Evolutionary conservation across 1,284 basidiomycete species (phyloP), one percentile per base, ranked within the genome.

Genomic region (Cerioporus squamosus): DNA sequence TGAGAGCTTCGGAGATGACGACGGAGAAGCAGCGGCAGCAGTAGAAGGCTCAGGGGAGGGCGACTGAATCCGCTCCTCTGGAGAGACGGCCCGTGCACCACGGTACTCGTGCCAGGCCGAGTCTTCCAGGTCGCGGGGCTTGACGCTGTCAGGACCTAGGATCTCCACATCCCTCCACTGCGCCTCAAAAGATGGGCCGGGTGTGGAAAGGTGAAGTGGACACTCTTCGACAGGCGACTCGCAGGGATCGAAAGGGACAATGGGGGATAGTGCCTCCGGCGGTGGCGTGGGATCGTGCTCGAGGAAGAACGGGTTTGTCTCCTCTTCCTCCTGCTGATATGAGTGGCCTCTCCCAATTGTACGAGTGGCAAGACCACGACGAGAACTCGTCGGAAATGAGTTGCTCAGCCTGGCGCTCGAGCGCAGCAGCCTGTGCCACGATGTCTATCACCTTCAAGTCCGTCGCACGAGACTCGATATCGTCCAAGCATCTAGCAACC

Each of bases 401-500:
- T 24, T 64, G 57, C 22, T 59, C 62, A 43, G 57, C 59, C 52
- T 59, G 53, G 15, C 68, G 61, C 12, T 70, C 72, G 36, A 70
- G 68, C 1, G 74, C 73, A 5, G 75, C 75, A 15, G 77, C 77
- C 57, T 77, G 72, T 15, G 75, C 70, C 49, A 79, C 66, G 20
- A 78, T 71, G 61, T 78, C 74, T 22, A 76, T 69, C 24, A 80
- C 75, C 62, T 75, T 77, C 55, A 62, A 23, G 45, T 66, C 65
- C 3, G 65, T 60, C n/a, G 64, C 62, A 5, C 49, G 57, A 38
- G 57, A 64, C 23, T 73, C 71, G 12, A 84, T 75, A 64, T 83
- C 79, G 45, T 88, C 88, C 87, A 90, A 18, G 81, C 81, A 56
- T 87, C 86, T 39, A 89, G 67, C 69, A 86, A 80, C 17, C 81